These are phyloP conservation scores for Casuarina cunninghamiana DNA, from an alignment of 306 rosid species.

Conservation along the genomic window DNA sequence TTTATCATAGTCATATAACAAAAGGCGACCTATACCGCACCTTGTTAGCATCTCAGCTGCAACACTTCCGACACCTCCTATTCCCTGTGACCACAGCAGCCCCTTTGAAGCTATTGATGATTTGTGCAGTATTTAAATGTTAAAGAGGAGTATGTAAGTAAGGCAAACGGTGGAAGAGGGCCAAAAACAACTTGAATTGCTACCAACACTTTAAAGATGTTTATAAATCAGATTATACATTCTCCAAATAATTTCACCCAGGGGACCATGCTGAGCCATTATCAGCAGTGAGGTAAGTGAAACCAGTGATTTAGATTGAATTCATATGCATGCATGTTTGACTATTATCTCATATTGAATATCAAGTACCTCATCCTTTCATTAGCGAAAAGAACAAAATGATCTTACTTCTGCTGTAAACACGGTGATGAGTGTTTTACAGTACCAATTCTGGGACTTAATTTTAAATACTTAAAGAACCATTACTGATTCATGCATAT, in stretches of 20 bases:
- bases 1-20: slow-evolving; percentile 96
- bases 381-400: not conserved
- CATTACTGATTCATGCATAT: not conserved
- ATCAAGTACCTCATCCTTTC: too few species aligned
- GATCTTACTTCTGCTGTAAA: not conserved
- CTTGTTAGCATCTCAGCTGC: slow-evolving; percentile 98
- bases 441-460: not conserved
- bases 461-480: not conserved
- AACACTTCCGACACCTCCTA: slow-evolving; percentile 98
- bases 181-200: not conserved
- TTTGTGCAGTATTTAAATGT: not conserved
- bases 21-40: slow-evolving; percentile 96
- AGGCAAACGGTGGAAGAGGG: not conserved
- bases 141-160: not conserved
- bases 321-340: not conserved
- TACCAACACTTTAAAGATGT: not conserved
- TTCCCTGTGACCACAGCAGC: slow-evolving; percentile 52
- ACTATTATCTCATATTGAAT: not conserved
- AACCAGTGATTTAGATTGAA: not conserved
- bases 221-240: not conserved
- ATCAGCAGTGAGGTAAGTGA: not conserved
- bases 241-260: not conserved
- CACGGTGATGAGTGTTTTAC: not conserved
- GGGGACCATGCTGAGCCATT: not conserved
- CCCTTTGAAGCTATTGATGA: not conserved